A percentile compares a stretch with the other conserved stretches of the same genome.
These are phyloP conservation scores for Penicillium sp. DNA, from an alignment of 2,329 filamentous ascomycete genomes.

Conservation along the genomic window DNA sequence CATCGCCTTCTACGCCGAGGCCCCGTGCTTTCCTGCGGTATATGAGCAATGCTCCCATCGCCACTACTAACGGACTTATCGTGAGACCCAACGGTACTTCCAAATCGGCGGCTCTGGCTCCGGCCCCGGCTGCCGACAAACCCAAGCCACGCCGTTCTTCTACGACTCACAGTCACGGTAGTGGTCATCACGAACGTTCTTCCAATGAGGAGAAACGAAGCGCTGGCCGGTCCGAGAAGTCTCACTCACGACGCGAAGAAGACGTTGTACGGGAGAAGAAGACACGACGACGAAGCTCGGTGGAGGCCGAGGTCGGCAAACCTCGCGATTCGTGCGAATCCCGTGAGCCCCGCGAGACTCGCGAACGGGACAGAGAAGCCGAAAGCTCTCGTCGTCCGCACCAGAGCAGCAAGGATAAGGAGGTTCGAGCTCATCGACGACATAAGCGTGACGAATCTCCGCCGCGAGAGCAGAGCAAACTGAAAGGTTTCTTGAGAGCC, in stretches of 20 bases:
- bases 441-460: constrained; percentile 26
- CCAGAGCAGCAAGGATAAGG: constrained; percentile 16
- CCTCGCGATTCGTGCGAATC: neutral
- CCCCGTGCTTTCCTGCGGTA: constrained; percentile 29
- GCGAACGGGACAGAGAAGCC: constrained; percentile 14
- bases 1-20: constrained; percentile 13
- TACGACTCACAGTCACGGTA: constrained; percentile 24
- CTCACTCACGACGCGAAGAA: constrained; percentile 28
- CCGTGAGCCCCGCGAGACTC: neutral
- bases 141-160: constrained; percentile 27
- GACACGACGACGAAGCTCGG: constrained; percentile 17
- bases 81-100: constrained; percentile 31
- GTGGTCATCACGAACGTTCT: constrained; percentile 15
- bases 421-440: constrained; percentile 19
- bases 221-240: constrained; percentile 21
- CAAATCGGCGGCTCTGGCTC: constrained; percentile 26
- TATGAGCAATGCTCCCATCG: constrained; percentile 37
- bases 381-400: constrained; percentile 21
- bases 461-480: constrained; percentile 22
- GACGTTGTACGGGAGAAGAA: constrained; percentile 18
- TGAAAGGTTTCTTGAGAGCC: constrained; percentile 28
- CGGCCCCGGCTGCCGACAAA: constrained; percentile 19
- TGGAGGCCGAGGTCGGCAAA: constrained; percentile 17
- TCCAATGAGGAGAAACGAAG: constrained; percentile 22
- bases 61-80: constrained; percentile 33